These are phyloP conservation scores for Solanum chiquidenum DNA, from an alignment of 257 asterid species.

Conservation along the genomic window DNA sequence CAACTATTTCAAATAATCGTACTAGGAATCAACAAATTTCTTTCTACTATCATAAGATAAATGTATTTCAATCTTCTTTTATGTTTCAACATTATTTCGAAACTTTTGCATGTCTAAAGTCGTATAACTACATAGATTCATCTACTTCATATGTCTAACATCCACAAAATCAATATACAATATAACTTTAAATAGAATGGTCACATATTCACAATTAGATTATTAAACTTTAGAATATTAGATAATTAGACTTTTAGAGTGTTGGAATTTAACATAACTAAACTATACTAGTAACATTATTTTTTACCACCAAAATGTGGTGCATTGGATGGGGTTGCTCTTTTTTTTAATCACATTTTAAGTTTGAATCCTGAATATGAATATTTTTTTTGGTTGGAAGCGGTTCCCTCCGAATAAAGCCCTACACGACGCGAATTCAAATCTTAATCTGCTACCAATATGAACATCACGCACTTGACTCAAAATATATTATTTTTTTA, in stretches of 20 bases:
- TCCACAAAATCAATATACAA: background rate
- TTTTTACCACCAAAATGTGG: background rate
- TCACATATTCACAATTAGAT: background rate
- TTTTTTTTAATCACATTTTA: fast-evolving
- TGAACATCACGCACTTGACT: background rate
- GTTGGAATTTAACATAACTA: background rate
- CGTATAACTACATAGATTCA: too few relatives aligned
- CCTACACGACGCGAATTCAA: background rate
- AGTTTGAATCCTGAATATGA: too few relatives aligned
- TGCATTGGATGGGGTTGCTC: fast-evolving
- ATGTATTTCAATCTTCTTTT: background rate
- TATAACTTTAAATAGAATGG: background rate
- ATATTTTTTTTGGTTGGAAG: too few relatives aligned
- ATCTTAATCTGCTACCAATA: fast-evolving
- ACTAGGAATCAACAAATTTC: background rate
- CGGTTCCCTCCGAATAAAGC: fast-evolving
- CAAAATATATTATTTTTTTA: background rate
- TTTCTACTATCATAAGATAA: too few relatives aligned
- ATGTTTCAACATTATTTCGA: background rate
- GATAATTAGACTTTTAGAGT: background rate
- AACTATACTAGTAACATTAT: background rate
- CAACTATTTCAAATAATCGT: background rate
- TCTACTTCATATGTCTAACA: too few relatives aligned
- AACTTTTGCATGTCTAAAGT: background rate
- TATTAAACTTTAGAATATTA: background rate